Base-by-base conservation (phyloP, 768 basidiomycete genomes). In the Tubosaeta sp. region DNA sequence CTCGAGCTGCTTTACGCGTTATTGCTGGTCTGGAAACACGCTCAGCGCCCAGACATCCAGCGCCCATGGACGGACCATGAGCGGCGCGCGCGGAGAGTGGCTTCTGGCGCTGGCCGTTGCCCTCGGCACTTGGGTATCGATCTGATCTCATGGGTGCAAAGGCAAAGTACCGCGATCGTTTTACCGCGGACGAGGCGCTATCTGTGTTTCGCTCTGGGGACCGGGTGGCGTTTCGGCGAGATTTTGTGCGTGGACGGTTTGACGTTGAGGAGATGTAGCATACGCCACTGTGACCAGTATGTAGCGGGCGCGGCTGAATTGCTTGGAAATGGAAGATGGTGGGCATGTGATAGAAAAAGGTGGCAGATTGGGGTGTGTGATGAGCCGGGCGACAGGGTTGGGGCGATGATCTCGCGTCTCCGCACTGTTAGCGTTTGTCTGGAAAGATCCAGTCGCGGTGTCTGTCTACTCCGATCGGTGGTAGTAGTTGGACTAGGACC, bases 1-100 rank as follows among this genome's bases (percentile, higher is more conserved):
- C 48, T 50, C 42, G 46, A 57, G 46, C 24, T 71, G 69, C 49
- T 66, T 71, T 40, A 35, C 22, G 40, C 49, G 69, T n/a, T 71
- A 71, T 34, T 71, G 69, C 39, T 71, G 66, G 69, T 14, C 44
- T 30, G 61, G 54, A 14, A 57, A 51, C 32, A 53, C 42, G 6
- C 5, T 44, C 5, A 21, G 11, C 13, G 2, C 29, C 11, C 13
- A 27, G 3, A 16, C 18, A 13, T 30, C 25, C 18, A 29, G 19
- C 12, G 43, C 29, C 18, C n/a, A 11, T 19, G n/a, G 43, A 30
- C 43, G 18, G 4, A 4, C 4, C 16, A n/a, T 45, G 14, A 18
- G 41, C 43, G 45, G 51, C 38, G n/a, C 25, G 31, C 34, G 44
- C n/a, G 36, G 18, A n/a, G 7, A 45, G 8, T 49, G 58, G 30